A percentile compares a stretch with the other conserved stretches of the same genome.
Conservation (phyloP, 139 green algal genomes). For the Yamagishiella unicocca region DNA sequence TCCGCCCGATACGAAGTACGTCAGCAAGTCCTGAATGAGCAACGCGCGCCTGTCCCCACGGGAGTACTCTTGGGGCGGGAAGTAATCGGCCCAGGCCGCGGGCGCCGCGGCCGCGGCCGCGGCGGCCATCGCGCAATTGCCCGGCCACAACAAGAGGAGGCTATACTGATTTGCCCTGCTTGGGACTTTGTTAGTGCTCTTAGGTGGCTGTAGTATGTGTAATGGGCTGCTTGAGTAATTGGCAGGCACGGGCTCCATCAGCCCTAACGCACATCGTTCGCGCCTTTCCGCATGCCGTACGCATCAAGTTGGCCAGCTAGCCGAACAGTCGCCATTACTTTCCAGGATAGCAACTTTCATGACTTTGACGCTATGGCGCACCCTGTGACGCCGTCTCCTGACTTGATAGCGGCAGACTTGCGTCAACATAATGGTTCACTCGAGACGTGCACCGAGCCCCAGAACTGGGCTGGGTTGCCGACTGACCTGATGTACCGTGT, state of each 20-base stretch:
- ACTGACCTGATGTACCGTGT: constrained; percentile 7
- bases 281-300: no score
- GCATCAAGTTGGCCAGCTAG: no score
- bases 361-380: not conserved
- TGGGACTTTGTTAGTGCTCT: no score
- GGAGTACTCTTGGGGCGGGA: not conserved
- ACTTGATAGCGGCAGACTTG: not conserved
- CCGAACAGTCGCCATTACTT: not conserved
- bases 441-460: not conserved
- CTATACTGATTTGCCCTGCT: no score
- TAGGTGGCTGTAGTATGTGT: no score
- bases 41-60: not conserved
- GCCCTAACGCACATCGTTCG: no score
- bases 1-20: not conserved
- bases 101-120: not conserved
- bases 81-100: constrained; percentile 21
- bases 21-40: constrained; percentile 7
- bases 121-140: constrained; percentile 4
- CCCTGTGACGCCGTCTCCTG: not conserved
- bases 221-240: no score
- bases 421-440: not conserved
- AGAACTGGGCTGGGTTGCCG: not conserved
- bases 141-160: no score
- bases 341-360: not conserved
- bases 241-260: no score